Base-by-base conservation (phyloP, 1,139 yeast genomes). In the Lodderomyces margitis region DNA sequence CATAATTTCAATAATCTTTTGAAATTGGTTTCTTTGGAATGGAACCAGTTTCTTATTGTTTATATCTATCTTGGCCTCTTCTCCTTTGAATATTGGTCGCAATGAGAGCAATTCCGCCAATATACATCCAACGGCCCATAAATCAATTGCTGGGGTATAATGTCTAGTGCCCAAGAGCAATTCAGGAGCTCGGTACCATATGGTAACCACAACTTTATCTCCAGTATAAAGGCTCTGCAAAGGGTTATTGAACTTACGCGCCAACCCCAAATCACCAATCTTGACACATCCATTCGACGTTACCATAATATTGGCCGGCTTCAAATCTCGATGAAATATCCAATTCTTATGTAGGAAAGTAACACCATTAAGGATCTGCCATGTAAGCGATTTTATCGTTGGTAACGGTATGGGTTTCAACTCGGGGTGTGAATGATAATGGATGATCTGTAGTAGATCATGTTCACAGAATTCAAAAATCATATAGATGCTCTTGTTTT, bases 151-250 rank as follows among this genome's bases (percentile, higher is more conserved):
- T 0, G 98, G 96, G 0, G 97, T 86, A 58, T 92, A 92, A 64
- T 92, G 96, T 38, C 96, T 70, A 1, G 96, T 89, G 0, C 98
- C 98, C 31, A 92, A 65, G 32, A 92, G 68, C 36, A 92, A 68
- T 59, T 92, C 98, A 0, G 98, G 98, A 0, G 98, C 97, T 50
- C 98, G 74, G 61, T 92, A 92, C 98, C 98, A 92, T 46, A 92
- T 92, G 0, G 98, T 92, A 8, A 92, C 98, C 41, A 92, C 98
- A 15, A 94, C 97, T 63, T 92, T 92, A 62, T 92, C 98, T 24
- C 98, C 98, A 9, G 94, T 79, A 56, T 87, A 92, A 21, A 94
- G 70, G 35, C 95, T 83, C 57, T 92, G 98, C 32, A 92, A 62
- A 10, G 96, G 95, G 53, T 88, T 87, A 50, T 85, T 84, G 64